These are phyloP conservation scores for Phytophthora sansomeana DNA, from an alignment of 352 stramenopile species.

Conservation along the genomic window DNA sequence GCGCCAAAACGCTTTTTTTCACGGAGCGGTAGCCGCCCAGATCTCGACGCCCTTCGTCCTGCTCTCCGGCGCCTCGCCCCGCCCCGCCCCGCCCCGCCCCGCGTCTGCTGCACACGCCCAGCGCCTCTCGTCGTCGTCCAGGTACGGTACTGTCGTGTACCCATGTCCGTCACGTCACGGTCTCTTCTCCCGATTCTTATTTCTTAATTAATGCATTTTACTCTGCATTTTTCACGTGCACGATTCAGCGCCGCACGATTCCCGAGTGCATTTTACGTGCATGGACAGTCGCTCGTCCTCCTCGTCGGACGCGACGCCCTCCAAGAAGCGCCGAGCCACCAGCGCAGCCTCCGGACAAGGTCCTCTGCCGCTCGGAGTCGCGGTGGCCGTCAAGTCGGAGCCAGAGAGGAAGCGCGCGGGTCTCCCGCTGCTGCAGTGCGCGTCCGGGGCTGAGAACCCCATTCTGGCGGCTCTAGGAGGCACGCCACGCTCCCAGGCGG, in stretches of 20 bases:
- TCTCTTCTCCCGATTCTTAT: not conserved
- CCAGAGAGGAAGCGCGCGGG: constrained; percentile 17
- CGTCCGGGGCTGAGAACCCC: constrained; percentile 56
- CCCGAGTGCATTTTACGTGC: not conserved
- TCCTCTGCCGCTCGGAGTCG: constrained; percentile 20
- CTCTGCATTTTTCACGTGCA: too few species aligned
- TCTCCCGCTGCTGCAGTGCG: constrained; percentile 35
- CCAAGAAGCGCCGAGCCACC: constrained; percentile 59
- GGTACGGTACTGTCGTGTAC: not conserved
- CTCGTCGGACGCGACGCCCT: constrained; percentile 49
- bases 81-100: too few species aligned
- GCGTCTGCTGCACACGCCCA: not conserved
- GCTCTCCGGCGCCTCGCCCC: not conserved
- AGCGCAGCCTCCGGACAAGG: constrained; percentile 3
- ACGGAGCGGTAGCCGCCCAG: not conserved
- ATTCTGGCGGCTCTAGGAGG: constrained; percentile 68
- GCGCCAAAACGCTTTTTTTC: not conserved
- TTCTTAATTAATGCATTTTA: not conserved
- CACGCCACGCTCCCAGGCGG: constrained; percentile 50
- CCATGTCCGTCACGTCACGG: not conserved
- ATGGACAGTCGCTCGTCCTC: constrained; percentile 32
- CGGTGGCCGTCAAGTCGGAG: constrained; percentile 17
- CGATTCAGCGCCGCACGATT: not conserved
- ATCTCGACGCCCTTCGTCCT: not conserved
- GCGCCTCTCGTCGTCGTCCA: not conserved